A percentile compares a stretch with the other conserved stretches of the same genome.
These are phyloP conservation scores for Ilyonectria robusta DNA, from an alignment of 2,329 filamentous ascomycete genomes.

Conservation along the genomic window DNA sequence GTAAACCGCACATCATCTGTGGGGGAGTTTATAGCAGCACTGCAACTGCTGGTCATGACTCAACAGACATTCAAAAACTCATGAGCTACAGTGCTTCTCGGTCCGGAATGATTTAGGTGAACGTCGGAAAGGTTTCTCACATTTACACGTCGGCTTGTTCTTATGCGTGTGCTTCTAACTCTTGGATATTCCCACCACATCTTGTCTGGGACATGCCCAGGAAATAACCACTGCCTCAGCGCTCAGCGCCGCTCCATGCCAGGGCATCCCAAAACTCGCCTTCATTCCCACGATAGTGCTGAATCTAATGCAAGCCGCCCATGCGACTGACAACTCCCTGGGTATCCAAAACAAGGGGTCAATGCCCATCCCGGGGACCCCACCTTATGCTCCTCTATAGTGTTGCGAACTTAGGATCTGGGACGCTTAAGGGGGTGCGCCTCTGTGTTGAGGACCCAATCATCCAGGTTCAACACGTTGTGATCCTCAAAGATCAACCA, in stretches of 20 bases:
- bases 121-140: no score
- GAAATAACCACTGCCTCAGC: background rate
- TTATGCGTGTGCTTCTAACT: background rate
- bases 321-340: conserved; percentile 4
- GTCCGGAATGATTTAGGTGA: no score
- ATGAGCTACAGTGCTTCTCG: no score
- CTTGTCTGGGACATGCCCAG: background rate
- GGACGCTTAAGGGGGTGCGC: conserved; percentile 64
- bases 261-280: background rate
- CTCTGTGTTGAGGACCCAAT: conserved; percentile 76
- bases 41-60: no score
- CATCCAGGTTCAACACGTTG: conserved; percentile 75
- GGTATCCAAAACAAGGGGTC: conserved; percentile 23
- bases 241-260: background rate
- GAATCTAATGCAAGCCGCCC: conserved; percentile 8
- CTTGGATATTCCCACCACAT: background rate
- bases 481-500: conserved; percentile 80
- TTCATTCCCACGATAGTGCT: conserved; percentile 22
- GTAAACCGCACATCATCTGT: no score
- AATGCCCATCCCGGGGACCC: background rate
- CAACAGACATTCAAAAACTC: no score
- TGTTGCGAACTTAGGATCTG: conserved; percentile 35
- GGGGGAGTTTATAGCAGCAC: no score
- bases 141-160: no score
- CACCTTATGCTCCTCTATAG: conserved; percentile 28